Evolutionary conservation across 2,329 filamentous ascomycete genomes (phyloP).

Genomic region (Akanthomyces dipterigenus): DNA sequence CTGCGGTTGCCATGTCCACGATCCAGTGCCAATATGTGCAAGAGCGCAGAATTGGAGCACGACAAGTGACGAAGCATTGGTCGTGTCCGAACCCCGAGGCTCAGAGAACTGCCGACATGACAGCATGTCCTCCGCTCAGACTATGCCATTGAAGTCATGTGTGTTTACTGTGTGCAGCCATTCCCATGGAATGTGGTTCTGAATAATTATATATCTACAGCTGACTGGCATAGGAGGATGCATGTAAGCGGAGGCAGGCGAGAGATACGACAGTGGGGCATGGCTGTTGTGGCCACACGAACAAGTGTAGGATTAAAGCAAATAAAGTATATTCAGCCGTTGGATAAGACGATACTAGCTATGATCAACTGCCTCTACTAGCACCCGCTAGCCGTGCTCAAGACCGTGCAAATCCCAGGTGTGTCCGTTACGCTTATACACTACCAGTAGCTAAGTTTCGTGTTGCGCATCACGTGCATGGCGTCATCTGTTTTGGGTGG

Average conservation of each 20-base stretch:
- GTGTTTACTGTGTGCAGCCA: background rate
- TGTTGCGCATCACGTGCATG: conserved; percentile 5
- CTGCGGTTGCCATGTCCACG: background rate
- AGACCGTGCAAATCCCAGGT: background rate
- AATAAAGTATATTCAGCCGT: background rate
- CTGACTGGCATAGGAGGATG: background rate
- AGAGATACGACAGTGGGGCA: background rate
- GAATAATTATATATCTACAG: background rate
- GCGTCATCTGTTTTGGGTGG: conserved; percentile 5
- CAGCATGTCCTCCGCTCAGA: background rate
- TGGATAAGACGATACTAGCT: background rate
- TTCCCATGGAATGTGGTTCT: background rate
- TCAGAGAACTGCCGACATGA: background rate
- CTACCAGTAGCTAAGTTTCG: too few relatives aligned
- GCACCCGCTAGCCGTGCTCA: background rate
- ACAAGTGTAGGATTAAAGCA: background rate
- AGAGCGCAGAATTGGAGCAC: background rate
- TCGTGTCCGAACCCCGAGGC: background rate
- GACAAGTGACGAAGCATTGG: background rate
- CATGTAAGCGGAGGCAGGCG: background rate
- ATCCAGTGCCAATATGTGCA: background rate
- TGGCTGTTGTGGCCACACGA: background rate
- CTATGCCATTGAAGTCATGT: background rate
- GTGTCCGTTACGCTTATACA: background rate
- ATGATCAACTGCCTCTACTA: background rate